A percentile compares a stretch with the other conserved stretches of the same genome.
phyloP scores from a whole-genome alignment of 108 stramenopile species.

The Craspedostauros australis region DNA sequence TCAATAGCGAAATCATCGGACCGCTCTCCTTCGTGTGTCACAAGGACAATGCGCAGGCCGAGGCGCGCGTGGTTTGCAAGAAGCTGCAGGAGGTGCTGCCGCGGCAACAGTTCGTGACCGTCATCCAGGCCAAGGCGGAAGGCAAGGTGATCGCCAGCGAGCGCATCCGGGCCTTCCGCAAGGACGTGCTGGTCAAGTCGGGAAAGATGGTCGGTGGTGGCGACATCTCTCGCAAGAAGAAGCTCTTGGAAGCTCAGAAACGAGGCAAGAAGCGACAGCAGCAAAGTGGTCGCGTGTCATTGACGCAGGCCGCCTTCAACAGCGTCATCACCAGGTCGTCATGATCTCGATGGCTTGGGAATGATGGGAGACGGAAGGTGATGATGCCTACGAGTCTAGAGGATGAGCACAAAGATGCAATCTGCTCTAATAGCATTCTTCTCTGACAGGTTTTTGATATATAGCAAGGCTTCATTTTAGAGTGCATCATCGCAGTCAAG shows the following conservation, averaged over 20 bases:
- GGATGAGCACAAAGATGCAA: no score
- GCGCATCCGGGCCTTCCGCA: constrained; percentile 88
- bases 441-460: no score
- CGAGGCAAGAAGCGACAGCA: constrained; percentile 96
- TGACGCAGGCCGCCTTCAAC: constrained; percentile 97
- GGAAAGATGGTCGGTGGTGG: constrained; percentile 96
- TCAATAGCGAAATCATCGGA: constrained; percentile 90
- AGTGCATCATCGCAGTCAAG: no score
- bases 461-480: no score
- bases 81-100: constrained; percentile 90
- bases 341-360: no score
- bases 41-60: constrained; percentile 56
- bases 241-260: constrained; percentile 98
- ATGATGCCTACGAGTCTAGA: no score
- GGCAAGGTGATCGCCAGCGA: constrained; percentile 77
- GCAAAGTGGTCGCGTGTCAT: constrained; percentile 83
- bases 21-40: constrained; percentile 93
- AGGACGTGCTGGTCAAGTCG: constrained; percentile 92
- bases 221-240: constrained; percentile 95
- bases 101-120: constrained; percentile 95
- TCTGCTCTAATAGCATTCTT: no score
- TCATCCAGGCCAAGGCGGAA: constrained; percentile 95
- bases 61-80: constrained; percentile 81
- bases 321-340: constrained; percentile 62
- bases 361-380: no score